Base-by-base conservation (phyloP, 2,329 filamentous ascomycete species). In the Ascochyta fabae region DNA sequence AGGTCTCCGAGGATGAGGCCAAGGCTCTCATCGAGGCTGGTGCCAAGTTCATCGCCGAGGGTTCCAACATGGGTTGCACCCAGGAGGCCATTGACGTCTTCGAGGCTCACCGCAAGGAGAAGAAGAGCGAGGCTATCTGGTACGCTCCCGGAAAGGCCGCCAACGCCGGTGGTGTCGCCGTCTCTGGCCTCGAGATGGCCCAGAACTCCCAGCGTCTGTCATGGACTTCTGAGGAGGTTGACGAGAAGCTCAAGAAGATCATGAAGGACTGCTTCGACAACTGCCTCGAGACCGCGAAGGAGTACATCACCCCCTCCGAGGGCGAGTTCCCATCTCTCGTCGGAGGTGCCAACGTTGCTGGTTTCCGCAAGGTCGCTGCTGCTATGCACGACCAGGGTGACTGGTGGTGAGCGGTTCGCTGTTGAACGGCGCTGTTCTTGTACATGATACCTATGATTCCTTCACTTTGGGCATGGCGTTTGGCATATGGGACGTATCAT, bases 51-150 rank as follows among this genome's bases (percentile, higher is more conserved):
- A 88, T 98, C 65, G 95, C 95, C 55, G 95, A 99, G 82, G 95
- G 95, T 53, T 95, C 90, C 80, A 98, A 98, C 87, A 98, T 99
- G 95, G 95, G 95, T 63, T 97, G 92, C 84, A 97, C 93, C 31
- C 92, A 95, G 80, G 92, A 90, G 64, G 94, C 94, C 66, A 97
- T 99, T 71, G 90, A 96, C 71, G 82, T 92, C 64, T 98, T 98
- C 77, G 94, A 98, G 85, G 85, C 83, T 16, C 82, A 88, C 70
- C 86, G 93, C 67, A 86, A 83, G 70, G 77, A 82, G 75, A 85
- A 85, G 75, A 87, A 91, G 82, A 86, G 86, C 63, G 78, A 79
- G 6, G 86, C 91, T 58, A 87, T 96, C 78, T 99, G 95, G 95
- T 98, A 98, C 79, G 95, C 90, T 16, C 94, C 94, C 46, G 94